Base-by-base conservation (phyloP, 768 basidiomycete genomes). In the Russula virescens region DNA sequence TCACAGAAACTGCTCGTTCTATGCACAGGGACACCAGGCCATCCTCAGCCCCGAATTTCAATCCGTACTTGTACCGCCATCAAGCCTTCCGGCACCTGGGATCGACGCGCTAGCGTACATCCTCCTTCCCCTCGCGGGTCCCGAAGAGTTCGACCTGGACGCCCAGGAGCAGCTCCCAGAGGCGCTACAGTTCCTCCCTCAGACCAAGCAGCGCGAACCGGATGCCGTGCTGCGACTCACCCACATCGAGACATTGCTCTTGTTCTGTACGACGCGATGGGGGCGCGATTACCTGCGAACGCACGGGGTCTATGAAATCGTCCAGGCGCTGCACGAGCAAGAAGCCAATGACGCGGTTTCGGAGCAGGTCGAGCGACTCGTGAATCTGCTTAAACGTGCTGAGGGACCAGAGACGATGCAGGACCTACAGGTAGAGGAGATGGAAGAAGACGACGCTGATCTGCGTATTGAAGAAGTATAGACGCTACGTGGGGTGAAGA, bases 111-210 rank as follows among this genome's bases (percentile, higher is more conserved):
- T 98, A 11, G 88, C 92, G 0, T 89, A 86, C 70, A 79, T 99
- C 13, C 80, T 99, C 3, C 81, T 95, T 0, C 96, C 97, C 0
- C 78, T 99, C 2, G 94, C 96, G 46, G 95, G 96, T 7, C 89
- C 94, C 1, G 97, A 98, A 73, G 97, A 98, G 74, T 87, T 91
- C 63, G 94, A 97, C 60, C 79, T 96, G 1, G 95, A 98, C 64
- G 92, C 92, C 46, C 89, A 93, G 77, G 97, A 99, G 67, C 85
- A 84, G 47, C 80, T 99, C 0, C 94, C 89, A 0, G 76, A 84
- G 14, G 82, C 88, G 0, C 78, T 98, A 13, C 97, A 99, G 72
- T 89, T 98, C 75, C 82, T 97, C 4, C 90, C 92, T 1, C 78
- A 86, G 0, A 85, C 86, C 13, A 99, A 99, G 73, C 81, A 75